Conservation (phyloP, 2,329 filamentous ascomycete genomes). For the Aureobasidium sp. region DNA sequence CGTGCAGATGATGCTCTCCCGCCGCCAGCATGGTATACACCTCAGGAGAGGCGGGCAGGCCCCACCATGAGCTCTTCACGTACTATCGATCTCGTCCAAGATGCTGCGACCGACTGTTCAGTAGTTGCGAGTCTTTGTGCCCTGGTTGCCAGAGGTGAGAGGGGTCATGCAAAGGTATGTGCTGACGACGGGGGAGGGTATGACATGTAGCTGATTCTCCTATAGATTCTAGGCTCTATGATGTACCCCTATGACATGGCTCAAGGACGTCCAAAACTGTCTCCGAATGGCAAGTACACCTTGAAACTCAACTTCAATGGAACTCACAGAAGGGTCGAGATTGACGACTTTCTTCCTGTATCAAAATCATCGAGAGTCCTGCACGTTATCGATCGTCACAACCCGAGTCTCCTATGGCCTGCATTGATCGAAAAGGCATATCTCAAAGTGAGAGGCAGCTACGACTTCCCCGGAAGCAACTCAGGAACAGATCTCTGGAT, state of each 20-base stretch:
- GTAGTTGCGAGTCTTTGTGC: constrained; percentile 94
- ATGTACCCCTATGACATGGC: constrained; percentile 67
- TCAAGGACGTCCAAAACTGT: constrained; percentile 53
- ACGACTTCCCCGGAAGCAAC: constrained; percentile 96
- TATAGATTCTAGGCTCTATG: constrained; percentile 61
- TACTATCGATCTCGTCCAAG: constrained; percentile 80
- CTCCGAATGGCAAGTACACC: constrained; percentile 80
- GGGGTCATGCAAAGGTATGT: constrained; percentile 60
- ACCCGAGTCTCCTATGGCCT: constrained; percentile 80
- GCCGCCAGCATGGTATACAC: constrained; percentile 33
- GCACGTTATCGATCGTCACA: constrained; percentile 79
- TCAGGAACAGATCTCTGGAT: constrained; percentile 93
- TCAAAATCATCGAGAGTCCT: constrained; percentile 69
- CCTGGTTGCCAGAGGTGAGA: constrained; percentile 61
- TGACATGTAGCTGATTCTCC: not conserved
- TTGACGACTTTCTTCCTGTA: constrained; percentile 80
- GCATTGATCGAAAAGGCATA: constrained; percentile 94
- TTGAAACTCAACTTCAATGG: constrained; percentile 95
- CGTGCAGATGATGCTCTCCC: constrained; percentile 63
- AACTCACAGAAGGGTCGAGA: constrained; percentile 75
- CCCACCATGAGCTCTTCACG: constrained; percentile 52
- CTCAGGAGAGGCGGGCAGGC: constrained; percentile 26
- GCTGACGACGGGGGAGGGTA: not conserved
- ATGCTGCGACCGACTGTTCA: constrained; percentile 92
- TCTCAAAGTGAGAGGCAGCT: constrained; percentile 87